A percentile compares a stretch with the other conserved stretches of the same genome.
These are phyloP conservation scores for Aspergillus taichungensis DNA, from an alignment of 495 filamentous ascomycete genomes.

Conservation along the genomic window DNA sequence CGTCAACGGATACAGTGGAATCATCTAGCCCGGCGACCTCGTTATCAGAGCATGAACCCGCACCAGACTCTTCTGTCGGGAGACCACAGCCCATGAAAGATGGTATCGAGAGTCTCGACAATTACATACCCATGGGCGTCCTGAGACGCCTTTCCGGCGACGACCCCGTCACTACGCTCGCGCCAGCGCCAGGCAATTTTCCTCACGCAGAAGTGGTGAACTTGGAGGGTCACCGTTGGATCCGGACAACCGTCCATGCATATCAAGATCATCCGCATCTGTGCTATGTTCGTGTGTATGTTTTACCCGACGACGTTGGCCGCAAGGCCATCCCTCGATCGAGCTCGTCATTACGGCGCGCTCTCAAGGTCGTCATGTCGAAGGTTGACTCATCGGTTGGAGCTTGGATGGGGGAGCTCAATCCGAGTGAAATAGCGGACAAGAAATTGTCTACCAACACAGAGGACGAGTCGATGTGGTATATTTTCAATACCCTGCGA, in stretches of 20 bases:
- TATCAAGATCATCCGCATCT: slow-evolving; percentile 9
- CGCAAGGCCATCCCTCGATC: slow-evolving; percentile 38
- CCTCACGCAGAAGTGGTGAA: slow-evolving; percentile 14
- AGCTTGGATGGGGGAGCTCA: slow-evolving; percentile 47
- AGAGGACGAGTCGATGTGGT: slow-evolving; percentile 59
- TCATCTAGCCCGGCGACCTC: too few relatives aligned
- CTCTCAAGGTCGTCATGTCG: slow-evolving; percentile 43
- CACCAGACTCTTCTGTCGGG: too few relatives aligned
- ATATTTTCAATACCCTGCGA: slow-evolving; percentile 78
- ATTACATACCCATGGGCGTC: too few relatives aligned
- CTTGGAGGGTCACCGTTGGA: slow-evolving; percentile 25
- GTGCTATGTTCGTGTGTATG: slow-evolving; percentile 46
- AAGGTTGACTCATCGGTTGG: slow-evolving; percentile 46
- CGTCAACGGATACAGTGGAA: too few relatives aligned
- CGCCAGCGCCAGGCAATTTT: slow-evolving; percentile 3
- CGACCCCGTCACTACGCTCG: neutral
- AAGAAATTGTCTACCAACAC: slow-evolving; percentile 5
- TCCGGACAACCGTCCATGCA: slow-evolving; percentile 14
- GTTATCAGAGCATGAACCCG: too few relatives aligned
- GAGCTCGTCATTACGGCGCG: slow-evolving; percentile 30
- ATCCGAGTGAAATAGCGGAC: neutral
- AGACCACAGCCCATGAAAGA: too few relatives aligned
- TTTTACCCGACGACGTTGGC: slow-evolving; percentile 59
- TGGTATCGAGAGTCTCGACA: too few relatives aligned
- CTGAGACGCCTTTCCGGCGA: too few relatives aligned